phyloP scores from a whole-genome alignment of 352 stramenopile genomes.

The Pythium rishiriense region DNA sequence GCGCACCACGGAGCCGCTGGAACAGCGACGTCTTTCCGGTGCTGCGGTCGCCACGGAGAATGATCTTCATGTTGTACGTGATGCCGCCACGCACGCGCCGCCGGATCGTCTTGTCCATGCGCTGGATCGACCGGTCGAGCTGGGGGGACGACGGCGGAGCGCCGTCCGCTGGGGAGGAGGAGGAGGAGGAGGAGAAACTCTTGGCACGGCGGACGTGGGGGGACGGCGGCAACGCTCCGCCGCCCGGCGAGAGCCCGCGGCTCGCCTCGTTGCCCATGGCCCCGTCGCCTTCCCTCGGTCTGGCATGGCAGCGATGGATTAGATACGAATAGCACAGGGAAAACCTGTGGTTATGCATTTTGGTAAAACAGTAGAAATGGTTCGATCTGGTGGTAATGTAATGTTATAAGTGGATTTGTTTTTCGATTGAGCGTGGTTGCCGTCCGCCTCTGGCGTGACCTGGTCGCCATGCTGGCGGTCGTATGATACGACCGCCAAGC shows the following conservation, averaged over 20 bases:
- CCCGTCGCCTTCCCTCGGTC: neutral
- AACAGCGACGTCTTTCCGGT: constrained; percentile 90
- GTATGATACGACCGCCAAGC: no score
- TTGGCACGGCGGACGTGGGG: constrained; percentile 33
- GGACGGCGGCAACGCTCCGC: constrained; percentile 9
- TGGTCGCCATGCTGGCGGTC: no score
- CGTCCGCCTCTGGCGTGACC: no score
- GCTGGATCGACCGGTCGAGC: constrained; percentile 68
- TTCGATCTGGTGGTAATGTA: no score
- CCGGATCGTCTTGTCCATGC: constrained; percentile 83
- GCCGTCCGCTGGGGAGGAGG: constrained; percentile 24
- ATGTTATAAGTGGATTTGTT: no score
- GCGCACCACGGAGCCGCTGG: constrained; percentile 76
- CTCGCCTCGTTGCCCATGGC: constrained; percentile 34
- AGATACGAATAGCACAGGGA: neutral
- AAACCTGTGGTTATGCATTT: neutral
- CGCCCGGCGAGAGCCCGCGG: constrained; percentile 21
- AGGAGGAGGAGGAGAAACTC: constrained; percentile 38
- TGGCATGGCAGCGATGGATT: neutral
- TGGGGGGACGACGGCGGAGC: constrained; percentile 1
- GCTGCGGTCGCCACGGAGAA: constrained; percentile 80
- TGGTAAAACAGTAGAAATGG: no score
- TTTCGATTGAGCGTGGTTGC: no score
- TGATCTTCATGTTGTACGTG: constrained; percentile 93
- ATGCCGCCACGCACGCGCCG: constrained; percentile 75